Evolutionary conservation across 176 grass and related monocot species (phyloP).

Genomic region (Zea mays): DNA sequence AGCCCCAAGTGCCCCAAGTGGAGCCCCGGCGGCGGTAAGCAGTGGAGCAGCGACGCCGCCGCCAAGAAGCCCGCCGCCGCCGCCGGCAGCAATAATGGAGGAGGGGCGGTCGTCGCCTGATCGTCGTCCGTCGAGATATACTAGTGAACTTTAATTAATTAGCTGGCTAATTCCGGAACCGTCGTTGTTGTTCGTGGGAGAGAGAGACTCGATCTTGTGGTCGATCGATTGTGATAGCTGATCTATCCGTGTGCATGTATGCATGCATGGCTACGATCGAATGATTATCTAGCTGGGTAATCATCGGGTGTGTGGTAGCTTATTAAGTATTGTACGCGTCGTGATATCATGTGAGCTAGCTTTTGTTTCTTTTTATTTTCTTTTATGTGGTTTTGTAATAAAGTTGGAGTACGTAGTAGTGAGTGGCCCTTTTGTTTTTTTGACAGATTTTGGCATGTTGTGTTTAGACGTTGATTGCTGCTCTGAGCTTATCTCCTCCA

Average conservation of each 20-base stretch:
- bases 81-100: background rate
- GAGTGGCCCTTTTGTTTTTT: conserved; percentile 30
- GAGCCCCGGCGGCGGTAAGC: conserved; percentile 38
- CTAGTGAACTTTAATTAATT: background rate
- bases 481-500: background rate
- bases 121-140: no score
- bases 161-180: background rate
- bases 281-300: conserved; percentile 31
- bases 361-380: conserved; percentile 37
- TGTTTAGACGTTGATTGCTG: conserved; percentile 16
- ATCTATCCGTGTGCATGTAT: no score
- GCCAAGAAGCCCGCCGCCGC: background rate
- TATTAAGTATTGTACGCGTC: conserved; percentile 5
- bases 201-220: no score
- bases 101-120: background rate
- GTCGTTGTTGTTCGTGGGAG: background rate
- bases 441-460: conserved; percentile 25
- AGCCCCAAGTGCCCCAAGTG: conserved; percentile 57
- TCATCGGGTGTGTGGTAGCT: background rate
- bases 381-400: conserved; percentile 39
- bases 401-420: background rate
- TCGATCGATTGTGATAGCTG: background rate
- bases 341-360: background rate
- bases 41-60: conserved; percentile 27
- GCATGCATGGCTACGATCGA: background rate